Percentiles rank a stretch among this genome's conserved stretches.
These are phyloP conservation scores for Lippia alba DNA, from an alignment of 305 asterid species.

Conservation along the genomic window DNA sequence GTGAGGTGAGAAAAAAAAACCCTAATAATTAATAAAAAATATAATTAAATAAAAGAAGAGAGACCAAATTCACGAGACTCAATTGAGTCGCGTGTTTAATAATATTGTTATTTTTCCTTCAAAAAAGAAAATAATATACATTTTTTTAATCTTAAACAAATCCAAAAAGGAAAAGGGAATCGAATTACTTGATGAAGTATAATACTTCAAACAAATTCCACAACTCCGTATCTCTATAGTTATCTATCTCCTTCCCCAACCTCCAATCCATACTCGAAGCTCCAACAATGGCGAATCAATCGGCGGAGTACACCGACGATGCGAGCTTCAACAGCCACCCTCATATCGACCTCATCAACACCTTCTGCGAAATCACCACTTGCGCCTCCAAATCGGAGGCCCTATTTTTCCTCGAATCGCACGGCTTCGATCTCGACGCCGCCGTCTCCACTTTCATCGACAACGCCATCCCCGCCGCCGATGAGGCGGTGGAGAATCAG, in stretches of 20 bases:
- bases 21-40: no score
- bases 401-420: slow-evolving; percentile 79
- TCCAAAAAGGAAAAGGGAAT: no score
- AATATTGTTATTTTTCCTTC: no score
- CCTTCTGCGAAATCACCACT: slow-evolving; percentile 77
- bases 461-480: slow-evolving; percentile 37
- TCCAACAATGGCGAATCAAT: slow-evolving; percentile 50
- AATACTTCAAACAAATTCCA: no score
- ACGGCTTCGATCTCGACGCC: slow-evolving; percentile 80
- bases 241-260: slow-evolving; percentile 5
- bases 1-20: no score
- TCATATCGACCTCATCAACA: slow-evolving; percentile 52
- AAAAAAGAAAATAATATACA: no score
- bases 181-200: no score
- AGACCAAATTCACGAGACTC: no score
- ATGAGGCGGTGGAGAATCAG: neutral
- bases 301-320: slow-evolving; percentile 42
- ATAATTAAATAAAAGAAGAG: no score
- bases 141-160: no score
- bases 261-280: slow-evolving; percentile 11
- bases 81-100: no score
- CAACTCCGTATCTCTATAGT: no score
- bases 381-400: slow-evolving; percentile 73
- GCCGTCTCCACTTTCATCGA: slow-evolving; percentile 87
- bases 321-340: slow-evolving; percentile 46